These are phyloP conservation scores for Acanthamoeba lenticulata DNA, from an alignment of 208 protist species.

Conservation along the genomic window DNA sequence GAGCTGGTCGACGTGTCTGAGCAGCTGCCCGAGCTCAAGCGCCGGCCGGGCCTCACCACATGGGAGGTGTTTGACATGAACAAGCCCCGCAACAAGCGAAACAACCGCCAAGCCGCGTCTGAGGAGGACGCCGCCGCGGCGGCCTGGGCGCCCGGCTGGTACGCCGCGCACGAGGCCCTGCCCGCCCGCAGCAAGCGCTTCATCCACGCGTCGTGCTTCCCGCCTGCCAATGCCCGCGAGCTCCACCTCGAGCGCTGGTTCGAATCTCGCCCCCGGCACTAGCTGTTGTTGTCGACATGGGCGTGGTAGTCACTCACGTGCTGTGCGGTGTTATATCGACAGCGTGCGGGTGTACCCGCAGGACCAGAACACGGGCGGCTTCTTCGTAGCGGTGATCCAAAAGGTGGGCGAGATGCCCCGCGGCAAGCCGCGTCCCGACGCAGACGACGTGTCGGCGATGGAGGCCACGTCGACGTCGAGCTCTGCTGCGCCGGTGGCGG, in stretches of 20 bases:
- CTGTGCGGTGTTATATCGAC: background rate
- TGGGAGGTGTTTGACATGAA: slow-evolving; percentile 85
- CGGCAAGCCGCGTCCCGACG: background rate
- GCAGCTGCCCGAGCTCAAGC: slow-evolving; percentile 88
- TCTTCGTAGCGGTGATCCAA: slow-evolving; percentile 96
- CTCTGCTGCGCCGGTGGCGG: too few relatives aligned
- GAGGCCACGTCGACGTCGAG: background rate
- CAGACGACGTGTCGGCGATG: background rate
- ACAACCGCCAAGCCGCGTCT: too few relatives aligned
- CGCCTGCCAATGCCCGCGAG: slow-evolving; percentile 74
- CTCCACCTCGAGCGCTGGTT: slow-evolving; percentile 90
- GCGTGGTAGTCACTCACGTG: background rate
- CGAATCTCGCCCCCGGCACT: background rate
- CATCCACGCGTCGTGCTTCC: slow-evolving; percentile 79
- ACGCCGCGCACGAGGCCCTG: slow-evolving; percentile 17
- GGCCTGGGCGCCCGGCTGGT: slow-evolving; percentile 4
- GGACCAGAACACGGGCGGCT: slow-evolving; percentile 95
- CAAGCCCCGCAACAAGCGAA: background rate
- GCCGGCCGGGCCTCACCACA: slow-evolving; percentile 86
- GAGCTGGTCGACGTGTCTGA: slow-evolving; percentile 90
- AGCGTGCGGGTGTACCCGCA: slow-evolving; percentile 94
- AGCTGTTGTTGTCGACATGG: background rate
- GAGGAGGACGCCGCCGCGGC: background rate
- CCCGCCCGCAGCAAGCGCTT: slow-evolving; percentile 84
- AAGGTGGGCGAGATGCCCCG: slow-evolving; percentile 73